Evolutionary conservation across 768 basidiomycete species (phyloP), one percentile per base, ranked within the genome.

Genomic region (Leccinum variicolor): DNA sequence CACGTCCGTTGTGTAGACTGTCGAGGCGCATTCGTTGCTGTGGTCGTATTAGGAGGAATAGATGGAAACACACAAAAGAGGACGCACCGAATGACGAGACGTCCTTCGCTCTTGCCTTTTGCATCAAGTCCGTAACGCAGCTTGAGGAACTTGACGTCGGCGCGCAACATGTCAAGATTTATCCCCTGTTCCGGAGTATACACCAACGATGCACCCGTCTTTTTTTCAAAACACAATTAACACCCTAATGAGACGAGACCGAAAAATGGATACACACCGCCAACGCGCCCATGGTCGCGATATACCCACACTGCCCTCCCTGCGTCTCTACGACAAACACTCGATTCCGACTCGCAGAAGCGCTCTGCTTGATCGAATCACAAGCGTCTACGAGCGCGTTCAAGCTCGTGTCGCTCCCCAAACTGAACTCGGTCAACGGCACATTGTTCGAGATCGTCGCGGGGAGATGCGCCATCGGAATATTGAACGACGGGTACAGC

Each of bases 311-410:
- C 69, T 90, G 88, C 9, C 96, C 97, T 50, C 97, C 97, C 72
- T 98, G 97, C 0, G 95, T 98, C 75, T 99, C 96, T 17, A 99
- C 93, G 1, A 98, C 90, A 69, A 99, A 99, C 58, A 98, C 97
- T 45, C 97, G 79, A 72, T 98, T 94, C 61, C 97, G 75, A 68
- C 94, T 97, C 5, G 97, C 96, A 55, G 91, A 91, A 10, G 97
- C 97, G 68, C 93, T 95, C 79, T 99, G 97, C 77, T 95, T 97
- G 76, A 99, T 98, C 43, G 95, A 87, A 74, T 99, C 97, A 69
- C 96, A 98, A 6, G 97, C 97, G 59, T 95, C 92, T 53, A 98
- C 94, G 29, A 99, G 79, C 3, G 95, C 94, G 72, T 98, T 99
- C 79, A 99, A 77, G 72, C 90, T 92, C n/a, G 97, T 99, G 69